Evolutionary conservation across 805 yeast species (phyloP).

Genomic region (Candida awuae): DNA sequence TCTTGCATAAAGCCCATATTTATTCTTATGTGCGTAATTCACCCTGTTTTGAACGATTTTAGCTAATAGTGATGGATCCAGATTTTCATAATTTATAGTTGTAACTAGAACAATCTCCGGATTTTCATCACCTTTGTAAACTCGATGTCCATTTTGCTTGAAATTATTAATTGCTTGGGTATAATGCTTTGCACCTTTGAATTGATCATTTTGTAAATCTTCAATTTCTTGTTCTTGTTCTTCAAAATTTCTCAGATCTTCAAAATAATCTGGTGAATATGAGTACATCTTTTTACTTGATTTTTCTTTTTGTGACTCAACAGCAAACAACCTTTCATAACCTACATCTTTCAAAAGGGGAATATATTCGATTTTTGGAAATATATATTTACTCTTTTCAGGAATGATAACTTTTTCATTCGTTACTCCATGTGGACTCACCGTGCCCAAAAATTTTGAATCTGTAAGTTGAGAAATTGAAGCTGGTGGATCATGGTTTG

Average conservation of each 20-base stretch:
- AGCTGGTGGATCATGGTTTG: constrained; percentile 1
- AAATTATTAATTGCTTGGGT: constrained; percentile 45
- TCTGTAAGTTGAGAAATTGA: constrained; percentile 15
- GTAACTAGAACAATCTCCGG: constrained; percentile 75
- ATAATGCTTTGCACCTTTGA: constrained; percentile 15
- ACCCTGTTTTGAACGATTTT: constrained; percentile 77
- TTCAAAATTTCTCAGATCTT: too few relatives aligned
- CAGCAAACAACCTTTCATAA: constrained; percentile 42
- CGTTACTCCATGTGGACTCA: constrained; percentile 3
- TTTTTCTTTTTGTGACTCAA: constrained; percentile 37
- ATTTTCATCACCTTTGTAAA: constrained; percentile 33
- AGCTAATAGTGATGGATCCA: constrained; percentile 50
- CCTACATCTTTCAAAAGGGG: constrained; percentile 51
- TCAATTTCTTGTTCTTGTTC: constrained; percentile 29
- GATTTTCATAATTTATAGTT: constrained; percentile 65
- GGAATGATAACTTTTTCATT: constrained; percentile 31
- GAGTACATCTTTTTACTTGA: constrained; percentile 29
- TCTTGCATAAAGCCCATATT: constrained; percentile 76
- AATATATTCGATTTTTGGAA: constrained; percentile 71
- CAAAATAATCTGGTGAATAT: constrained; percentile 34
- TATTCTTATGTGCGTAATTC: constrained; percentile 76
- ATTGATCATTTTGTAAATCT: constrained; percentile 29
- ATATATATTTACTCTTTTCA: constrained; percentile 48
- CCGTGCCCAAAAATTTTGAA: constrained; percentile 12
- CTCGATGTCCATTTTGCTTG: constrained; percentile 57